A percentile compares a stretch with the other conserved stretches of the same genome.
phyloP scores from a whole-genome alignment of 208 protist species.

The Strigomonas culicis region DNA sequence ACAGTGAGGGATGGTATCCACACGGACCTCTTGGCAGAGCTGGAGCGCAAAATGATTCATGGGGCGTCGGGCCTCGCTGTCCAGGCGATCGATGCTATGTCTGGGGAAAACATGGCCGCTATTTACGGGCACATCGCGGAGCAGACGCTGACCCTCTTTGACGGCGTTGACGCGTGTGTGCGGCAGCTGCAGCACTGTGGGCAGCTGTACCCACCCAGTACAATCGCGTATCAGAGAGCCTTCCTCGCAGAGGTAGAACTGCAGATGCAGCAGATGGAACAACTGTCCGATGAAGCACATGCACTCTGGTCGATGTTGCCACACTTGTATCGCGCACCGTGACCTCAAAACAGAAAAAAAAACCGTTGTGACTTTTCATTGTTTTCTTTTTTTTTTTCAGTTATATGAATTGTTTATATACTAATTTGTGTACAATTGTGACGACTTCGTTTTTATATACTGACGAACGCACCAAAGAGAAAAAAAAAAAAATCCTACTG shows the following conservation, averaged over 20 bases:
- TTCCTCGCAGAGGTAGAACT: slow-evolving; percentile 14
- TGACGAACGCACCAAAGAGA: too few relatives aligned
- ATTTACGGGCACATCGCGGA: slow-evolving; percentile 47
- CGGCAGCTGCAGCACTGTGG: slow-evolving; percentile 5
- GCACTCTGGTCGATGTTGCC: slow-evolving; percentile 37
- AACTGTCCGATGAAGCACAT: slow-evolving; percentile 24
- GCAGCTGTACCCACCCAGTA: slow-evolving; percentile 1
- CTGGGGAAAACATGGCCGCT: slow-evolving; percentile 33
- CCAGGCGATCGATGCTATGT: slow-evolving; percentile 61
- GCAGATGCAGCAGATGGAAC: slow-evolving; percentile 26
- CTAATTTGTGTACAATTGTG: too few relatives aligned
- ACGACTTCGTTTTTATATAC: too few relatives aligned
- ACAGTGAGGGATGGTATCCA: neutral
- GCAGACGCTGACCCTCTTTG: slow-evolving; percentile 44
- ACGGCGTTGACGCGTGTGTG: slow-evolving; percentile 19
- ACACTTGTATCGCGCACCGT: slow-evolving; percentile 30
- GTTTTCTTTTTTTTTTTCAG: neutral
- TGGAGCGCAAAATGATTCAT: slow-evolving; percentile 47
- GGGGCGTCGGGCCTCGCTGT: slow-evolving; percentile 48
- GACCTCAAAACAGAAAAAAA: neutral
- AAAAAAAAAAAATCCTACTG: too few relatives aligned
- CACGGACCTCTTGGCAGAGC: slow-evolving; percentile 13
- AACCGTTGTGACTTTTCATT: neutral
- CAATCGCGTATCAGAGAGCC: neutral
- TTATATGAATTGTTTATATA: neutral